Conservation (phyloP, 176 grass and related monocot genomes). For the Zoysia japonica region DNA sequence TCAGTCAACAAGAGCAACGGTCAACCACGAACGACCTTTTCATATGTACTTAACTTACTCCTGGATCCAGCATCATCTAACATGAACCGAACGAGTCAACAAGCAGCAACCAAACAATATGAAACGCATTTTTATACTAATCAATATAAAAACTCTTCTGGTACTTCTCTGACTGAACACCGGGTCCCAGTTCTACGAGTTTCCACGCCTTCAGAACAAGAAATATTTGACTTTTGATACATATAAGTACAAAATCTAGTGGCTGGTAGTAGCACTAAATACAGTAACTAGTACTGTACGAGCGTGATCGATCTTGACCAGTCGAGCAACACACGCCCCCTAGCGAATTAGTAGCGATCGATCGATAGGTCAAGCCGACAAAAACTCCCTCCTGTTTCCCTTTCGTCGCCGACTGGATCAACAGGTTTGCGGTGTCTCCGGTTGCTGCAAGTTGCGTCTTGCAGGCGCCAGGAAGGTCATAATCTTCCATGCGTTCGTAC, state of each 20-base stretch:
- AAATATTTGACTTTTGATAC: not conserved
- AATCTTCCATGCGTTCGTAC: not conserved
- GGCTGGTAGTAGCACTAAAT: no score
- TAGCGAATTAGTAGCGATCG: not conserved
- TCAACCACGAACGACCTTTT: not conserved
- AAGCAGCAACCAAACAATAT: not conserved
- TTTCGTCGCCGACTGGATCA: no score
- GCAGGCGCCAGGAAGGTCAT: no score
- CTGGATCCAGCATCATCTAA: not conserved
- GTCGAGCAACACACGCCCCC: not conserved
- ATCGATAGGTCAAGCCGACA: not conserved
- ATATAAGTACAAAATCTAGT: not conserved
- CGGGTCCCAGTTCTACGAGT: not conserved
- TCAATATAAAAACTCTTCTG: no score
- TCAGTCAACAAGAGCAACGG: conserved; percentile 2
- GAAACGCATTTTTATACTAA: not conserved
- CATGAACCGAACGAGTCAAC: not conserved
- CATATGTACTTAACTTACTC: not conserved
- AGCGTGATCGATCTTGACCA: not conserved
- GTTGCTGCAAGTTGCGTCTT: conserved; percentile 26
- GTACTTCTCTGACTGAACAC: no score
- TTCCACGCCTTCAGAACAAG: not conserved
- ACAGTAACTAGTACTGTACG: not conserved
- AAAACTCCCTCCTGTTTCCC: not conserved
- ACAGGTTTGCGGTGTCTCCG: not conserved